Base-by-base conservation (phyloP, 2,329 filamentous ascomycete genomes). In the Cladosporium velox region DNA sequence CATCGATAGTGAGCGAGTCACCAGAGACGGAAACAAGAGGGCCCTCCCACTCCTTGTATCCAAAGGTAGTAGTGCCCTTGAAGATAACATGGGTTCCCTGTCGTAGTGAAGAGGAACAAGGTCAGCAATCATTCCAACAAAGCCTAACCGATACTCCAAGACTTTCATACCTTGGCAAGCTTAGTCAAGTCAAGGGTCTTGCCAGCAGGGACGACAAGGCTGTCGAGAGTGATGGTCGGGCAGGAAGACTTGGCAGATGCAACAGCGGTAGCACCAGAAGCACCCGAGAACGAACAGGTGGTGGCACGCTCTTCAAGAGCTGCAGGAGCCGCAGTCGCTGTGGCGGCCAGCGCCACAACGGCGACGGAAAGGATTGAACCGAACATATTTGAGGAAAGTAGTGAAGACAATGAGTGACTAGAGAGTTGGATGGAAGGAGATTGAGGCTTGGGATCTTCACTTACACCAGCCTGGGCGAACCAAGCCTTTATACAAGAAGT, bases 1-100 rank as follows among this genome's bases (percentile, higher is more conserved):
- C 85, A 10, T 79, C 79, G 49, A 90, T 80, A 32, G 80, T 81
- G 70, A 89, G 82, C 67, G 80, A 79, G 44, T 77, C 84, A 49
- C 88, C 89, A 1, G 84, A 84, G 68, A 90, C 80, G 28, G 83
- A 82, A 70, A 91, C 82, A 14, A 91, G 80, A 54, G 88, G 88
- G 0, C 89, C 88, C 1, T 75, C 74, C 88, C 88, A 91, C 71
- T 88, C 85, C 67, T 86, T 80, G 78, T 89, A 90, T 24, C 82
- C 88, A 72, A 88, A 91, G 64, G 85, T 87, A 18, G 88, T 91
- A 14, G 81, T 85, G 49, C 89, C 89, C 65, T 86, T 76, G 77
- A 91, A 91, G 70, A 84, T 85, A 68, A 90, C 82, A 77, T 81
- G 57, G 26, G 78, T 77, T 26, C 74, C 52, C 41, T 47, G 41